Conservation (phyloP, 2,329 filamentous ascomycete genomes). For the Phymatotrichopsis omnivora region DNA sequence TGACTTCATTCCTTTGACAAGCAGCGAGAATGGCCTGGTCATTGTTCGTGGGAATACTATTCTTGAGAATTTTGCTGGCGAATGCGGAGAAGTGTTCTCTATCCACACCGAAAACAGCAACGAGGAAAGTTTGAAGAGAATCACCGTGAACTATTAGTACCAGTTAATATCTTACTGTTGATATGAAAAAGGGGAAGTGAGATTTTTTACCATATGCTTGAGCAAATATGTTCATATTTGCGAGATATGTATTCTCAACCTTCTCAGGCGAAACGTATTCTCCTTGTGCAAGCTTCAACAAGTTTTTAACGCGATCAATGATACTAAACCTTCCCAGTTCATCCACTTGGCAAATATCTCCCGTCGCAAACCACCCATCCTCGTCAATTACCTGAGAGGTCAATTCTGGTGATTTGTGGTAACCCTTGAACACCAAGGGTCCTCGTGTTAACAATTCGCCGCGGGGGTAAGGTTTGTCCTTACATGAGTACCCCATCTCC, state of each 20-base stretch:
- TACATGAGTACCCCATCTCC: conserved; percentile 83
- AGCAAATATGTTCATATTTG: conserved; percentile 64
- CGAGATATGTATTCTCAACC: conserved; percentile 88
- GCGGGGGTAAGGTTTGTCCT: conserved; percentile 79
- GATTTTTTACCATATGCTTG: conserved; percentile 56
- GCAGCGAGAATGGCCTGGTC: conserved; percentile 56
- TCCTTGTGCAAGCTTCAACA: conserved; percentile 95
- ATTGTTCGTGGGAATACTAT: conserved; percentile 54
- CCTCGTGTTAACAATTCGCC: conserved; percentile 82
- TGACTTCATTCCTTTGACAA: conserved; percentile 58
- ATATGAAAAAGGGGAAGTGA: not conserved
- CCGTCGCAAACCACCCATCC: conserved; percentile 95
- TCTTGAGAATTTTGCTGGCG: conserved; percentile 64
- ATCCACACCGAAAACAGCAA: conserved; percentile 80
- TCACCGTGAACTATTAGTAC: conserved; percentile 66
- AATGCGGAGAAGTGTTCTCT: conserved; percentile 73
- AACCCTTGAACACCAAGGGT: conserved; percentile 69
- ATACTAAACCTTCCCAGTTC: conserved; percentile 79
- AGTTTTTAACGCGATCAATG: conserved; percentile 95
- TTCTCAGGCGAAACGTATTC: conserved; percentile 97
- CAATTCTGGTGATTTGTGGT: conserved; percentile 83
- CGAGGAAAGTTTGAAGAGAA: conserved; percentile 66
- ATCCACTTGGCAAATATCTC: conserved; percentile 82
- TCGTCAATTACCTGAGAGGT: conserved; percentile 70
- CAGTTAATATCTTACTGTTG: not conserved